Evolutionary conservation across 257 asterid species (phyloP), one percentile per base, ranked within the genome.

Genomic region (Solanum chaucha): DNA sequence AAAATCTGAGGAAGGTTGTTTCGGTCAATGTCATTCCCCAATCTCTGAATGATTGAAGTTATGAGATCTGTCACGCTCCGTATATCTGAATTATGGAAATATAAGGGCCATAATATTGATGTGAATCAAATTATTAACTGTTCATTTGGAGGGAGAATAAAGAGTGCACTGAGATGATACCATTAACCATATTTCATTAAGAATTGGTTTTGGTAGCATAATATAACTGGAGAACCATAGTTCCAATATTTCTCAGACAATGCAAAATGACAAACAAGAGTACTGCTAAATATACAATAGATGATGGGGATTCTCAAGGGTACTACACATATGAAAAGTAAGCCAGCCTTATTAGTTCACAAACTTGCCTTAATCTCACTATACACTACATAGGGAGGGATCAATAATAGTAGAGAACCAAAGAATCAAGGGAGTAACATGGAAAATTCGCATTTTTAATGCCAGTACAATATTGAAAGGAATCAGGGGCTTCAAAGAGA

Each of bases 1-100:
- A 95, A 89, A 91, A 97, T 94, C 87, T 94, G 99, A 44, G 99
- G 99, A 75, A 95, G 94, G 86, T 93, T 95, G 91, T 87, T 97
- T 58, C 94, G 96, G 90, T 95, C 98, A 81, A 97, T 95, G 88
- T 97, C 99, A 72, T 90, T 91, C 82, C 99, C 99, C 85, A 95
- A 91, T 94, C 98, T 93, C 89, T 97, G 98, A 92, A 97, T 93
- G 92, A 97, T 93, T 82, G 98, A 91, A 55, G 98, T 90, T 86
- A 97, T 91, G 65, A 97, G 92, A 38, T 97, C 97, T 8, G 98
- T 89, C 93, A 97, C 88, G 89, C 72, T 94, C 64, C 90, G 94
- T 36, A 92, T 87, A 85, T 93, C 99, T 97, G 91, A 87, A 93
- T 48, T 32, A 81, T 84, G 83, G 48, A 86, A 71, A 72, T 67